phyloP scores from a whole-genome alignment of 257 asterid species.

The Plantago elongata region DNA sequence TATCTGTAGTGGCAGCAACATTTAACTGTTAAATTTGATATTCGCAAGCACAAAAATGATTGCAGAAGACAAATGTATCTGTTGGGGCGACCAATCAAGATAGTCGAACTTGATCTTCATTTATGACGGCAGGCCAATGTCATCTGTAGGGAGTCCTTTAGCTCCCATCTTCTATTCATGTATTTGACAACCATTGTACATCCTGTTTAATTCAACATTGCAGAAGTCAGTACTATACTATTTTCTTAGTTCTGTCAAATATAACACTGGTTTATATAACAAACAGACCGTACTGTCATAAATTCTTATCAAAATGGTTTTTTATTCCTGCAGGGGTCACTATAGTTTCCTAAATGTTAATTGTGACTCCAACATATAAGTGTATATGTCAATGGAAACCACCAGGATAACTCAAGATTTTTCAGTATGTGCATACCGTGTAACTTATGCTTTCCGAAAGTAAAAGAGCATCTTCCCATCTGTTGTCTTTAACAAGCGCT shows the following conservation, averaged over 20 bases:
- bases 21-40: background rate
- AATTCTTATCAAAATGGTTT: too few species aligned
- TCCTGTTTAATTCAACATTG: slow-evolving; percentile 27
- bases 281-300: background rate
- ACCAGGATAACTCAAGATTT: background rate
- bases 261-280: background rate
- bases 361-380: background rate
- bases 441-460: slow-evolving; percentile 65
- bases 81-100: background rate
- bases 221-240: background rate
- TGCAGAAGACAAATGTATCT: slow-evolving; percentile 5
- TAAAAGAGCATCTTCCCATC: slow-evolving; percentile 74
- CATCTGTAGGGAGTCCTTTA: slow-evolving; percentile 12
- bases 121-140: too few species aligned
- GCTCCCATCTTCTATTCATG: slow-evolving; percentile 17
- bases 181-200: slow-evolving; percentile 35
- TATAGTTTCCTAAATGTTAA: background rate
- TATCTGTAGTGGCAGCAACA: too few species aligned
- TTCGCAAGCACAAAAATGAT: background rate
- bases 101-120: slow-evolving; percentile 18
- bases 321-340: background rate
- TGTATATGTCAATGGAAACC: background rate
- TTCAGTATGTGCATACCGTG: slow-evolving; percentile 41
- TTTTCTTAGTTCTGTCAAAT: background rate
- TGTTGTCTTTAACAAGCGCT: slow-evolving; percentile 52